Evolutionary conservation across 1,284 basidiomycete genomes (phyloP), one percentile per base, ranked within the genome.

Genomic region (Abortiporus biennis): DNA sequence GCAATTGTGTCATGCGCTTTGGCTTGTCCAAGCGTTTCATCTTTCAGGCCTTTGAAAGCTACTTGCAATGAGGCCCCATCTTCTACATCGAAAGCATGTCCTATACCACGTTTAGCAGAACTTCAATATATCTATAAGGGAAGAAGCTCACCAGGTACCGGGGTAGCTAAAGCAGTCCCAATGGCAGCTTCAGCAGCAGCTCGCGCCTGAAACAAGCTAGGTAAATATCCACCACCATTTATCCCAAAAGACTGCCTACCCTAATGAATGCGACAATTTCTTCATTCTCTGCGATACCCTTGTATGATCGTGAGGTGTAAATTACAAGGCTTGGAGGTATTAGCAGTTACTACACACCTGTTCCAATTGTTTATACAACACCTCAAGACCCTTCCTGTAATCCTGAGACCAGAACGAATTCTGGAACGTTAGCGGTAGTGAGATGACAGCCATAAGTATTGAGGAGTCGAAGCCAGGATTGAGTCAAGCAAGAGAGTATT

Each of bases 401-500:
- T 92, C 89, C 59, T 89, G 82, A 6, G 90, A 78, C 91, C 91
- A 94, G 69, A 94, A 94, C 27, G 89, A 92, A 64, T 93, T 93
- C 49, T 75, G 78, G 62, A 94, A 94, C 16, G 77, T 78, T 49
- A 89, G 71, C 22, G 91, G 91, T 54, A 93, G 76, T 29, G 88
- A 87, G 49, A 93, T 67, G 50, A 88, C 85, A 50, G 89, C 85
- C 88, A 92, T 92, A 33, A n/a, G n/a, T n/a, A n/a, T n/a, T n/a
- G n/a, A n/a, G n/a, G n/a, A n/a, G n/a, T n/a, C 20, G 15, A 19
- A 13, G 16, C 25, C 15, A 39, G 19, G 20, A 25, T 20, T 30
- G 35, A 8, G 42, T 38, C 33, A 25, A 29, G 16, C 20, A 30
- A 38, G 25, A 20, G 37, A 29, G 25, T 4, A 15, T 5, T n/a